Base-by-base conservation (phyloP, 768 basidiomycete species). In the Suillus weaverae region DNA sequence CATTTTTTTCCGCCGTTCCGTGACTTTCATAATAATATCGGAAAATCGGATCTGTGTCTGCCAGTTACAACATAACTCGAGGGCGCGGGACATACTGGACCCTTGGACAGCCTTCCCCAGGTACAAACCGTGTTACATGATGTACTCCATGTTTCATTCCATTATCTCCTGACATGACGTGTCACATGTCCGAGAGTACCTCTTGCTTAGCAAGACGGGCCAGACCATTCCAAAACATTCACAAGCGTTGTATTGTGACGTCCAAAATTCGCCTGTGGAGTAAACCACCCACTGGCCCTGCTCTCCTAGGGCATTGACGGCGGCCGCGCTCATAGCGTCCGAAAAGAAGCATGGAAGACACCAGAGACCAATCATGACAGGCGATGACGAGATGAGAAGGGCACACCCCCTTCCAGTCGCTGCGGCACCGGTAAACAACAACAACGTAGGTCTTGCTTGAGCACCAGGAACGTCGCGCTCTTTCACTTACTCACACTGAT, bases 301-400 rank as follows among this genome's bases (percentile, higher is more conserved):
- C 16, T n/a, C n/a, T n/a, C n/a, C n/a, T n/a, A 18, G 10, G 14
- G 6, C n/a, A 35, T 26, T 56, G 26, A 18, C 30, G 10, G 51
- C 18, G 51, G 32, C 32, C 38, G 3, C 56, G 57, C 26, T 59
- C 38, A 59, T 41, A 26, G 38, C 38, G 26, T 41, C 38, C 57
- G 57, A 59, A 32, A 26, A 41, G 57, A 59, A 59, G 57, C 38
- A 41, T 26, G 18, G 57, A 59, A 32, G 5, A 59, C 39, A 26
- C 18, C 55, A 57, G 7, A 9, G 32, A 32, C 26, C 4, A 51
- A 16, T 51, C 26, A 36, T 20, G 38, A 30, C 57, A 30, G 8
- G 10, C 36, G 18, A 59, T 59, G 39, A 59, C 57, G 57, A 59
- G 39, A 59, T 41, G 26, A 41, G 57, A 41, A 59, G 22, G 56